A percentile compares a stretch with the other conserved stretches of the same genome.
Conservation (phyloP, 257 asterid species). For the Asclepias syriaca region DNA sequence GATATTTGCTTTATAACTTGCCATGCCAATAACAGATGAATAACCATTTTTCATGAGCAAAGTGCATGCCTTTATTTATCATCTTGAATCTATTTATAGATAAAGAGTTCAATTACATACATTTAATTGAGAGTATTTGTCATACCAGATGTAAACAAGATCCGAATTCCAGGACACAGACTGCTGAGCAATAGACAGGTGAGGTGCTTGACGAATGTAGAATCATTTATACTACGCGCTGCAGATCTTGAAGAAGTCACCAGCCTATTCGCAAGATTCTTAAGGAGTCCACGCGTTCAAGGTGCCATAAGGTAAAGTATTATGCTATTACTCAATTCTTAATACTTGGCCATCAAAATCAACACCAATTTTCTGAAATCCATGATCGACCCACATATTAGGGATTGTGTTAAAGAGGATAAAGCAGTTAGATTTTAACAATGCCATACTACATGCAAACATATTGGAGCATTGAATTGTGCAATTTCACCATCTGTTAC, state of each 20-base stretch:
- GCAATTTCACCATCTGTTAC: too few species aligned
- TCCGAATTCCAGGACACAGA: slow-evolving; percentile 60
- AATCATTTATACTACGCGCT: slow-evolving; percentile 68
- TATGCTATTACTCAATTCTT: neutral
- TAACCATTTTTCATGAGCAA: neutral
- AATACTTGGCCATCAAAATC: too few species aligned
- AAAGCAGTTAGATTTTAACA: too few species aligned
- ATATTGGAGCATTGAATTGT: too few species aligned
- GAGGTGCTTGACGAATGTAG: slow-evolving; percentile 66
- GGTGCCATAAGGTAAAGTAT: slow-evolving; percentile 72
- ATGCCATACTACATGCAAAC: too few species aligned
- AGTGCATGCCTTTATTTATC: neutral
- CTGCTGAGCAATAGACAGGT: slow-evolving; percentile 64
- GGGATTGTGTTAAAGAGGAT: too few species aligned
- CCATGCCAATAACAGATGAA: neutral
- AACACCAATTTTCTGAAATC: too few species aligned
- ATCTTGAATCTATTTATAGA: neutral
- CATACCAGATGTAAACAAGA: slow-evolving; percentile 49
- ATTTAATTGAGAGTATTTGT: neutral
- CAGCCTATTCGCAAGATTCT: slow-evolving; percentile 64
- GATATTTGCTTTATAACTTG: neutral
- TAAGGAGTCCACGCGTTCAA: slow-evolving; percentile 72
- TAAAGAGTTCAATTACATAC: too few species aligned
- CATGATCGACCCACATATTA: too few species aligned
- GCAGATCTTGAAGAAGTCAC: slow-evolving; percentile 90